Evolutionary conservation across 306 rosid species (phyloP).

Genomic region (Notholithocarpus densiflorus): DNA sequence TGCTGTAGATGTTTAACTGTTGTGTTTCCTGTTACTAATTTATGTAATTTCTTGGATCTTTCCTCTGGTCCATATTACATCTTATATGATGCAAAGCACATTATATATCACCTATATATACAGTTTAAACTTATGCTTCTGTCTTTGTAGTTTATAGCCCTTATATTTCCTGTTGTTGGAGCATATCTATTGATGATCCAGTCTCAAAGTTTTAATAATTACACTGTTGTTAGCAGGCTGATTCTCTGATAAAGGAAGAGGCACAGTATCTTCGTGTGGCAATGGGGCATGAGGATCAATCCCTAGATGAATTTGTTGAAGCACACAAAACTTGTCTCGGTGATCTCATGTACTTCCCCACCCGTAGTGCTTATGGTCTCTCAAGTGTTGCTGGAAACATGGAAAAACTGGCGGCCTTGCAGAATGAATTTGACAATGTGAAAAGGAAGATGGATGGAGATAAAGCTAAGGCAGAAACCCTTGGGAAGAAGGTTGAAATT

Average conservation of each 20-base stretch:
- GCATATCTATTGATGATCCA: not conserved
- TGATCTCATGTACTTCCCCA: constrained; percentile 83
- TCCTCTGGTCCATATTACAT: too few relatives aligned
- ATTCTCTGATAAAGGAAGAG: constrained; percentile 66
- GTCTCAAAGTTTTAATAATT: constrained; percentile 18
- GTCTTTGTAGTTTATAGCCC: constrained; percentile 2
- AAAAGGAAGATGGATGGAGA: constrained; percentile 75
- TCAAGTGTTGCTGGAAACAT: constrained; percentile 85
- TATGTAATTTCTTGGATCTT: too few relatives aligned
- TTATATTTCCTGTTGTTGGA: not conserved
- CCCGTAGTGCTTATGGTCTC: constrained; percentile 75
- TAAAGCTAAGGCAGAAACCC: constrained; percentile 62
- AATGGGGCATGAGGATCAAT: constrained; percentile 85
- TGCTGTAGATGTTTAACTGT: too few relatives aligned
- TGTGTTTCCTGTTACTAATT: too few relatives aligned
- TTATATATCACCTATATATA: too few relatives aligned
- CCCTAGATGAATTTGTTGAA: constrained; percentile 81
- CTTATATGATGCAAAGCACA: too few relatives aligned
- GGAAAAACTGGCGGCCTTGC: constrained; percentile 89
- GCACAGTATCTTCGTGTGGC: constrained; percentile 63
- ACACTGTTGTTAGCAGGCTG: constrained; percentile 57
- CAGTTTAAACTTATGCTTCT: not conserved
- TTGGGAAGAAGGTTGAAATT: constrained; percentile 73
- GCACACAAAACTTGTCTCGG: constrained; percentile 77
- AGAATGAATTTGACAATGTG: constrained; percentile 72